phyloP scores from a whole-genome alignment of 164 flowering plant species.

The Vitis rotundifolia region DNA sequence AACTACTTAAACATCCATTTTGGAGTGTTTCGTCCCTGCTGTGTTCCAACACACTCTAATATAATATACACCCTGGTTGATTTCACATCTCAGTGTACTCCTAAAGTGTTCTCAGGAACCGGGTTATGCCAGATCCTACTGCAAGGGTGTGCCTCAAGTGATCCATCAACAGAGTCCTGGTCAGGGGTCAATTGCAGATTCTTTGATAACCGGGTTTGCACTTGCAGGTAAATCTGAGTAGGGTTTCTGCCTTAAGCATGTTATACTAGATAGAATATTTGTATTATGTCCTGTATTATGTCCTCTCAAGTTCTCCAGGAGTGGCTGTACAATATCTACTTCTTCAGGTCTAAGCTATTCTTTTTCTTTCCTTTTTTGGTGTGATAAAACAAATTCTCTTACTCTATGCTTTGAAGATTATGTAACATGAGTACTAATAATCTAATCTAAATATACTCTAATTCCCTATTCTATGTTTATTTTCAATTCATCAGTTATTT shows the following conservation, averaged over 20 bases:
- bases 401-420: background rate
- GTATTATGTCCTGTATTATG: background rate
- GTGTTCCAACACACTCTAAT: background rate
- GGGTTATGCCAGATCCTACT: conserved; percentile 2
- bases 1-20: background rate
- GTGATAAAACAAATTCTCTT: background rate
- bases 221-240: background rate
- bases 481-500: too few species aligned
- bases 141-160: background rate
- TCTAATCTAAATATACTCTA: background rate
- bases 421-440: conserved; percentile 5
- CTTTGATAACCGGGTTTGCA: too few species aligned
- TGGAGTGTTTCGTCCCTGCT: background rate
- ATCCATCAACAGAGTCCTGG: background rate
- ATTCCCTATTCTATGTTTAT: background rate
- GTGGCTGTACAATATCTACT: background rate
- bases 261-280: background rate
- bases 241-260: background rate
- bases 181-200: background rate
- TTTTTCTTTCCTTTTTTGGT: background rate
- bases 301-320: background rate
- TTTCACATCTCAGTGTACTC: background rate
- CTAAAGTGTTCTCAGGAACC: background rate
- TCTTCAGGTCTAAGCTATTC: background rate
- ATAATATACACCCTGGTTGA: background rate